Base-by-base conservation (phyloP, 2,329 filamentous ascomycete genomes). In the Pestalotiopsis fici region DNA sequence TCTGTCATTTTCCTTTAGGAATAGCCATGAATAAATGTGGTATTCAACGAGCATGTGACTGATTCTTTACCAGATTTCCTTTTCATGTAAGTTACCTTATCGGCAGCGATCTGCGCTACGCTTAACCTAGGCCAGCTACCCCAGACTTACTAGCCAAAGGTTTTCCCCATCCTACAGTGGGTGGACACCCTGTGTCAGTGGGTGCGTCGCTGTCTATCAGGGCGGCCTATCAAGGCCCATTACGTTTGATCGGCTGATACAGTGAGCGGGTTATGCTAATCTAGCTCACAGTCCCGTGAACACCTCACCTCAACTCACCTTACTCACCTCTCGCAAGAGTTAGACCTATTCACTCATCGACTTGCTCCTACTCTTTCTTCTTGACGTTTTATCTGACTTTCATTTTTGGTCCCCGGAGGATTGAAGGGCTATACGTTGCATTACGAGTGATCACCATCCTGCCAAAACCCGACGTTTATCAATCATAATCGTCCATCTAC, bases 211-310 rank as follows among this genome's bases (percentile, higher is more conserved):
- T 27, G 55, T 15, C 55, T 57, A 57, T 31, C 27, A 27, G 55
- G 55, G 57, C 23, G 55, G 55, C 55, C 55, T 39, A 60, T 60
- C 57, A 60, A 25, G 31, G 13, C n/a, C 57, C 27, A 60, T 60
- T 37, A 60, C 31, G 31, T 60, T 60, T 60, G 57, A 39, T 60
- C 57, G 57, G 57, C 57, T 60, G 57, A 60, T 39, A 37, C 57
- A 31, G 23, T 57, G 55, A 15, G 23, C 55, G 23, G 13, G 18
- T 27, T 18, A 11, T 13, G 18, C 55, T 12, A 57, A 18, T 57
- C 23, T 35, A 31, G 57, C 12, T 35, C 5, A 35, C 31, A 21
- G 57, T 31, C 57, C 57, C 31, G 57, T 60, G 57, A 60, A 37
- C 57, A 37, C 23, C 28, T 57, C 25, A 57, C 55, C 55, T 57